Evolutionary conservation across 2,329 filamentous ascomycete species (phyloP), one percentile per base, ranked within the genome.

Genomic region (Colletotrichum sp.): DNA sequence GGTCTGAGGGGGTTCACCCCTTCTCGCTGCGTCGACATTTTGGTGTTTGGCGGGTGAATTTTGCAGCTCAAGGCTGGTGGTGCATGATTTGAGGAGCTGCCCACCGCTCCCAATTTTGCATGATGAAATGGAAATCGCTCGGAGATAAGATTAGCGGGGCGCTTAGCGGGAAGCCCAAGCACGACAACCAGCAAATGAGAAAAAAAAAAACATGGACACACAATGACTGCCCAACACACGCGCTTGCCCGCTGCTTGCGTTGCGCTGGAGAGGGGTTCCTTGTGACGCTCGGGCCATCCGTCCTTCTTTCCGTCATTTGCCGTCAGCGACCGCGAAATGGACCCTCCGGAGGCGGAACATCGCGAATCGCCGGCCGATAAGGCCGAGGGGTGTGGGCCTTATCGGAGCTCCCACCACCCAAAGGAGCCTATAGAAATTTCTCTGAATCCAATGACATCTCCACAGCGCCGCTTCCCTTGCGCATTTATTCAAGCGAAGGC

Each of bases 1-100:
- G 93, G 93, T 77, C 93, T 89, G 73, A 94, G 86, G 74, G 93
- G 93, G 80, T 95, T 94, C 76, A 89, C 84, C 77, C 84, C 87
- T 77, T 89, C 87, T 81, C 83, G 82, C 68, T 85, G 83, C 78
- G 85, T 82, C 79, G 87, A 83, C 88, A 89, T 90, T 77, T 77
- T 84, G 79, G 79, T 90, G 77, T 77, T 84, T 79, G 79, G 70
- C 30, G 60, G 39, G 65, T 60, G 24, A 66, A 67, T 43, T n/a
- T 63, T 69, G 64, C 60, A 66, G 32, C 73, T 75, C 74, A 76
- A 72, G 71, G 32, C 59, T 60, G 39, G 39, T 68, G 59, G 14
- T 77, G 72, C 39, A 52, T 61, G 32, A 48, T 68, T 73, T 39
- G 59, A 61, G 48, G 55, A 83, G 79, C 68, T 75, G 66, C 34